Evolutionary conservation across 208 protist species (phyloP), one percentile per base, ranked within the genome.

Genomic region (Leishmania lainsoni): DNA sequence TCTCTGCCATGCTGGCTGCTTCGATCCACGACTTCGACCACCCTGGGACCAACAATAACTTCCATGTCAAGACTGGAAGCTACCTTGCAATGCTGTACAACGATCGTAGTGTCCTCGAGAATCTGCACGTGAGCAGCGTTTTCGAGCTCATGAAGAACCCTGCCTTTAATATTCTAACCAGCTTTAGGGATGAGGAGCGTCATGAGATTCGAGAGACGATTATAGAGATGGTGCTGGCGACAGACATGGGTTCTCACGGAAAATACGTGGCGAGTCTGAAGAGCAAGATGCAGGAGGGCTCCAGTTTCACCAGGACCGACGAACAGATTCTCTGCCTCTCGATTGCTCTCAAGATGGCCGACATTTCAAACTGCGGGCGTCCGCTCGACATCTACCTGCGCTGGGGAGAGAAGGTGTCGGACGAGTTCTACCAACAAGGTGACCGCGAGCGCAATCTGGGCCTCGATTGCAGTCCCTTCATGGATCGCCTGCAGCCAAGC

Each of bases 21-120:
- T 52, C 98, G 51, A 98, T 98, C 73, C 99, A 99, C 90, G 99
- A 99, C 91, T 96, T 97, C 80, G 94, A 99, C 63, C 98, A 99
- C 85, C 98, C 98, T n/a, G 99, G 99, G 63, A 92, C 97, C 76
- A 98, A 98, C 87, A 97, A 98, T 85, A 97, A 96, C 86, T 98
- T 97, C 81, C 95, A 96, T 81, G 90, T 98, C 76, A 97, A 95
- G 73, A 96, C 94, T 2, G 82, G 84, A n/a, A 92, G 88, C 35
- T 89, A 96, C 75, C 85, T 97, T 56, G 97, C 98, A 4, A 97
- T 92, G 39, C 75, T 97, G 79, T 99, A 99, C 91, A 99, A 99
- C 83, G 97, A 99, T 86, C 87, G 90, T 29, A 98, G 96, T 70
- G 97, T 99, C n/a, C 90, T 99, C 17, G 98, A 99, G 83, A 99